A percentile compares a stretch with the other conserved stretches of the same genome.
These are phyloP conservation scores for Suillus paluster DNA, from an alignment of 768 basidiomycete species.

Conservation along the genomic window DNA sequence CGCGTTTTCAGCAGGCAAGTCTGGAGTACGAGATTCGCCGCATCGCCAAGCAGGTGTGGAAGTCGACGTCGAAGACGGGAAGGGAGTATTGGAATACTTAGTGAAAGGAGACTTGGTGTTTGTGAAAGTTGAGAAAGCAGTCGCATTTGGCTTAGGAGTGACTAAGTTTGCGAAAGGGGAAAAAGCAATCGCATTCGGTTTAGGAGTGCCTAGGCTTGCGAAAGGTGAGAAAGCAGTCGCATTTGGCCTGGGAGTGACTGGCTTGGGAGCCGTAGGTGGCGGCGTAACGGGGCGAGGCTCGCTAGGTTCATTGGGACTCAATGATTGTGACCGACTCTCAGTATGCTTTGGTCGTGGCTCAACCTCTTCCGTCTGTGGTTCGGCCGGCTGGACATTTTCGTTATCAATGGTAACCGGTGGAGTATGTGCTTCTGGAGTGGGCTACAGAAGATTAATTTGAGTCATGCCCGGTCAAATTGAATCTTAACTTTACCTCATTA, in stretches of 20 bases:
- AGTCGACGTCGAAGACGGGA: conserved; percentile 22
- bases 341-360: conserved; percentile 12
- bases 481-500: conserved; percentile 20
- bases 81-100: conserved; percentile 30
- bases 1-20: conserved; percentile 11
- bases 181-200: conserved; percentile 35
- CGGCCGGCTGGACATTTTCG: conserved; percentile 3
- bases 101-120: conserved; percentile 40
- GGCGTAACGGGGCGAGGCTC: conserved; percentile 17
- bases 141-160: conserved; percentile 17
- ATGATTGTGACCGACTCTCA: conserved; percentile 12
- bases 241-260: conserved; percentile 13
- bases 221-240: conserved; percentile 45
- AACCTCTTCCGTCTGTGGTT: conserved; percentile 16
- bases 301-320: not conserved
- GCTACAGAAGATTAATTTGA: conserved; percentile 9
- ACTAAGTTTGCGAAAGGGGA: conserved; percentile 44
- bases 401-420: not conserved
- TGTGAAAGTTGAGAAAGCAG: conserved; percentile 46
- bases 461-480: conserved; percentile 5
- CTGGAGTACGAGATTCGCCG: conserved; percentile 13
- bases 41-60: conserved; percentile 32
- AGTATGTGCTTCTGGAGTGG: conserved; percentile 12
- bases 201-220: conserved; percentile 18
- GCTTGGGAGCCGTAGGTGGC: conserved; percentile 9